Base-by-base conservation (phyloP, 768 basidiomycete genomes). In the Ramaria rubella region DNA sequence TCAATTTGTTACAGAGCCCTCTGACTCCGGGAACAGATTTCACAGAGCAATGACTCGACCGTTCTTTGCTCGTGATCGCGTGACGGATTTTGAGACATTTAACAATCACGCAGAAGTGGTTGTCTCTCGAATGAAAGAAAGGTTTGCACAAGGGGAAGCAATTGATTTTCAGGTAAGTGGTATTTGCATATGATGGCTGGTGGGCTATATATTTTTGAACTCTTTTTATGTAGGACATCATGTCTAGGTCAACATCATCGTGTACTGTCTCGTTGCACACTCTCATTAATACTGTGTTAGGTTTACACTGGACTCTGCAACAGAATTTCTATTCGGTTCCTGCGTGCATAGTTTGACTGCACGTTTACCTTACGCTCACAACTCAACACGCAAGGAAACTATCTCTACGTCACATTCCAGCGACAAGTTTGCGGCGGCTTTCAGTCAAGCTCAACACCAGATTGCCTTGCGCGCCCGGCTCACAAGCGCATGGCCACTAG, bases 301-400 rank as follows among this genome's bases (percentile, higher is more conserved):
- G 6, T 65, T 66, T 49, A 67, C 66, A 14, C 58, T 67, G 23
- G 66, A 67, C 49, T 71, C 79, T 4, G 80, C 82, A 0, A 74
- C 80, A 2, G 76, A 79, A 55, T 81, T 80, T 59, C 66, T 82
- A 44, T 80, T 80, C 53, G 79, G 76, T 5, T 62, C 67, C 34
- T 71, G 72, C 33, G 69, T 80, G 2, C 44, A 76, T 62, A 72
- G 71, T 31, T 68, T 81, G 15, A 57, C 62, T 12, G 67, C 62
- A 1, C 60, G 60, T 3, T 65, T 80, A 3, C 74, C 74, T 1
- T 74, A 72, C 58, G 75, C 79, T 4, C 61, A 69, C 55, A 63
- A 68, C 15, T 53, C 67, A 1, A 40, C 61, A 2, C 19, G 29
- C 17, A 51, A 26, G 38, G 48, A 57, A 55, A 54, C 50, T 8